Evolutionary conservation across 2,329 filamentous ascomycete species (phyloP).

Genomic region (Apiospora aurea): DNA sequence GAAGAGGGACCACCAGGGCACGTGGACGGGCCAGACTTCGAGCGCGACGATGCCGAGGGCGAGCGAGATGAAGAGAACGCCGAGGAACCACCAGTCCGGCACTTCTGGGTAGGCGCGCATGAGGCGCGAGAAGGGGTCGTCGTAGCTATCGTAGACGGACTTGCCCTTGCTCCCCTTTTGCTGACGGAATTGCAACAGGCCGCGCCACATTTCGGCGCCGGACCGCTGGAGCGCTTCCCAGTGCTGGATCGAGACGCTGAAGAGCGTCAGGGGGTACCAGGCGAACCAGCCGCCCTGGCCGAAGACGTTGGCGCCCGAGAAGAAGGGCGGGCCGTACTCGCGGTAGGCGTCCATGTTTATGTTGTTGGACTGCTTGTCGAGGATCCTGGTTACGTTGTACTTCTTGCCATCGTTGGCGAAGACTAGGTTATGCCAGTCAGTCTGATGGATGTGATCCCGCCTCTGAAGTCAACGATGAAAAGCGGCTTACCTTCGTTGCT

Average conservation of each 20-base stretch:
- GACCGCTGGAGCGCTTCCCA: slow-evolving; percentile 53
- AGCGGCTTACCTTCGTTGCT: slow-evolving; percentile 46
- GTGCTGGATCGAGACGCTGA: slow-evolving; percentile 51
- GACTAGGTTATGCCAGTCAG: slow-evolving; percentile 34
- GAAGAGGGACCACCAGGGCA: slow-evolving; percentile 57
- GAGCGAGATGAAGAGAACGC: slow-evolving; percentile 49
- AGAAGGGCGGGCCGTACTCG: slow-evolving; percentile 61
- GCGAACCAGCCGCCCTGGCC: slow-evolving; percentile 45
- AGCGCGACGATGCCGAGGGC: slow-evolving; percentile 55
- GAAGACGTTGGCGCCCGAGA: slow-evolving; percentile 54
- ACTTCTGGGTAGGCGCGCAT: slow-evolving; percentile 61
- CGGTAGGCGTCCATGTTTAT: slow-evolving; percentile 60
- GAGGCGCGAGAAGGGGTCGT: slow-evolving; percentile 57
- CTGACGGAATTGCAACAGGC: slow-evolving; percentile 48
- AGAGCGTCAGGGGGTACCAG: slow-evolving; percentile 61
- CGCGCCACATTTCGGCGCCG: slow-evolving; percentile 54
- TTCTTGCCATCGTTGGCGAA: slow-evolving; percentile 62
- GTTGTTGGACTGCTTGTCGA: slow-evolving; percentile 51
- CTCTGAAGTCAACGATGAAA: background rate
- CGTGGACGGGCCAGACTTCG: slow-evolving; percentile 57
- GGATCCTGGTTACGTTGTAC: slow-evolving; percentile 60
- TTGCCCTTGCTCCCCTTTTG: slow-evolving; percentile 30
- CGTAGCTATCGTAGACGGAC: slow-evolving; percentile 44
- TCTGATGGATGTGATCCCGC: background rate
- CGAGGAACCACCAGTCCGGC: slow-evolving; percentile 63